A percentile compares a stretch with the other conserved stretches of the same genome.
These are phyloP conservation scores for Flaveria floridana DNA, from an alignment of 140 eudicot genomes.

Conservation along the genomic window DNA sequence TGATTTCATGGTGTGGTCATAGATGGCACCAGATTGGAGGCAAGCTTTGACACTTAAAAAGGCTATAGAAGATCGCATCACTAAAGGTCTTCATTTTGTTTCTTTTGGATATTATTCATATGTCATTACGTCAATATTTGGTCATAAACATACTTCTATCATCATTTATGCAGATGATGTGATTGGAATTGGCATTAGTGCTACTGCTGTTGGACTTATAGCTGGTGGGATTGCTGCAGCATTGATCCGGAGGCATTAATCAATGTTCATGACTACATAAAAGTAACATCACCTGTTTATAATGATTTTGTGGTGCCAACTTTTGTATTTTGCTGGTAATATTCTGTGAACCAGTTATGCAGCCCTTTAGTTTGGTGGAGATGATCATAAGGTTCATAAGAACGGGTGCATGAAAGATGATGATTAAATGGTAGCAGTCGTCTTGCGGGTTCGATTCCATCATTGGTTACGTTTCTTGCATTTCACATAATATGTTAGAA, in stretches of 20 bases:
- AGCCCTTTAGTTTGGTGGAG: conserved; percentile 7
- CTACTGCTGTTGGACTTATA: conserved; percentile 69
- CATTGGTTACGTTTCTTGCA: conserved; percentile 20
- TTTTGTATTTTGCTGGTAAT: conserved; percentile 13
- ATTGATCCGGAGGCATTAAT: conserved; percentile 51
- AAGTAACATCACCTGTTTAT: conserved; percentile 25
- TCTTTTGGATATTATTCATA: background rate
- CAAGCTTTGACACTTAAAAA: conserved; percentile 66
- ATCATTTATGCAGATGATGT: conserved; percentile 51
- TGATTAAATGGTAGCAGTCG: background rate
- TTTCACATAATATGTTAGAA: conserved; percentile 11
- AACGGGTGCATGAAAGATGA: conserved; percentile 5
- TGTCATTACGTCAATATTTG: background rate
- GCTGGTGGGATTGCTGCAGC: conserved; percentile 74
- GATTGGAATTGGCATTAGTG: conserved; percentile 67
- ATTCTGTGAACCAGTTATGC: conserved; percentile 12
- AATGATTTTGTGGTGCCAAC: conserved; percentile 23
- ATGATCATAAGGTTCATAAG: conserved; percentile 24
- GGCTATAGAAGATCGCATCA: conserved; percentile 55
- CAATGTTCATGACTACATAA: conserved; percentile 4
- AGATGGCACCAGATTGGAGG: conserved; percentile 86
- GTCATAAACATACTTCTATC: background rate
- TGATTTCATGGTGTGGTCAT: conserved; percentile 24
- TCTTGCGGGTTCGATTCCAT: conserved; percentile 8
- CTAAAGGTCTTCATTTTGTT: conserved; percentile 48